A percentile compares a stretch with the other conserved stretches of the same genome.
Conservation (phyloP, 2,329 filamentous ascomycete genomes). For the Colletotrichum tofieldiae region DNA sequence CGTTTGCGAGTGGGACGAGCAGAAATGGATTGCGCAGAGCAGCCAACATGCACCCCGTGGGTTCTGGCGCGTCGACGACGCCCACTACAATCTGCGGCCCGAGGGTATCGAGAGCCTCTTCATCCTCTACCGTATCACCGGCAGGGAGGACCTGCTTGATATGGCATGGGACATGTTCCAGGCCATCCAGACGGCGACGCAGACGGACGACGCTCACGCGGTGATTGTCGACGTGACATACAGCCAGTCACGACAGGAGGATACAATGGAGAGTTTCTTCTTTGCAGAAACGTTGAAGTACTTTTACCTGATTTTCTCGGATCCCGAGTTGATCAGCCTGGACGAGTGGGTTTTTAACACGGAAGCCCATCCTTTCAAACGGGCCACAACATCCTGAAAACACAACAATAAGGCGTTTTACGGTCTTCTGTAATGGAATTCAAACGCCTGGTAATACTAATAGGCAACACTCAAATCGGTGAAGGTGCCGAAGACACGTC, state of each 20-base stretch:
- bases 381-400: slow-evolving; percentile 16
- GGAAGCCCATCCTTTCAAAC: slow-evolving; percentile 64
- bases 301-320: slow-evolving; percentile 80
- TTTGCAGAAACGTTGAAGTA: slow-evolving; percentile 83
- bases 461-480: neutral
- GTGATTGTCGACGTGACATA: slow-evolving; percentile 66
- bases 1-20: slow-evolving; percentile 63
- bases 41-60: slow-evolving; percentile 62
- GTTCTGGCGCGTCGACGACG: slow-evolving; percentile 71
- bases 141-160: slow-evolving; percentile 62
- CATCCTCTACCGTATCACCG: slow-evolving; percentile 68
- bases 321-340: slow-evolving; percentile 73
- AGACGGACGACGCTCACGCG: slow-evolving; percentile 64
- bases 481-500: neutral
- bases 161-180: slow-evolving; percentile 70
- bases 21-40: slow-evolving; percentile 44
- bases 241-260: slow-evolving; percentile 59
- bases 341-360: slow-evolving; percentile 78
- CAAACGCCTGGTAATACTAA: slow-evolving; percentile 18
- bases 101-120: slow-evolving; percentile 72
- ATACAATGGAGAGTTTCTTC: slow-evolving; percentile 75
- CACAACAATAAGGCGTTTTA: neutral
- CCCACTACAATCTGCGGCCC: slow-evolving; percentile 65
- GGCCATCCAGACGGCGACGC: slow-evolving; percentile 61
- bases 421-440: neutral